phyloP scores from a whole-genome alignment of 805 yeast species.

The Yamadazyma insecticola region DNA sequence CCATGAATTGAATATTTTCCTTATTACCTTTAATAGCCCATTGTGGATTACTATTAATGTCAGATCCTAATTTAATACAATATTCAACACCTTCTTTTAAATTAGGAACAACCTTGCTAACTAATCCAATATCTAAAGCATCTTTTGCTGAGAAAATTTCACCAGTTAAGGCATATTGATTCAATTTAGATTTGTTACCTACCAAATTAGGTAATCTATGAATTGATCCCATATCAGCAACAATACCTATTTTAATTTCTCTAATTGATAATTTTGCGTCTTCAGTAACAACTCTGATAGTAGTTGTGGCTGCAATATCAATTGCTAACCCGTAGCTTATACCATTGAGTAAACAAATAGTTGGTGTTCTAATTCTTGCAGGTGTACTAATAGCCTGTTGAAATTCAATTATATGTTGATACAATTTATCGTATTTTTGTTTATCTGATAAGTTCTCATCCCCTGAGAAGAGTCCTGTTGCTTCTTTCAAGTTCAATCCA shows the following conservation, averaged over 20 bases:
- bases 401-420: constrained; percentile 46
- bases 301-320: constrained; percentile 57
- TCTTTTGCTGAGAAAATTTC: constrained; percentile 49
- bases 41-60: constrained; percentile 42
- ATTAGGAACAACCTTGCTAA: constrained; percentile 41
- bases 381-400: constrained; percentile 54
- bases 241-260: constrained; percentile 68
- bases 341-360: constrained; percentile 66
- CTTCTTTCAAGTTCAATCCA: constrained; percentile 57
- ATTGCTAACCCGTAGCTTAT: constrained; percentile 60
- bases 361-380: constrained; percentile 49
- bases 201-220: constrained; percentile 58
- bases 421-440: constrained; percentile 18
- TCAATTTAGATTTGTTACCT: constrained; percentile 52
- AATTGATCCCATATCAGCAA: constrained; percentile 76
- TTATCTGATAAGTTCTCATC: constrained; percentile 1
- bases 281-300: constrained; percentile 52
- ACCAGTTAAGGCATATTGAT: constrained; percentile 61
- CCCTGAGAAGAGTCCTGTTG: constrained; percentile 6
- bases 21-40: constrained; percentile 69
- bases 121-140: constrained; percentile 54
- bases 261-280: constrained; percentile 55
- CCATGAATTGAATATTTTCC: constrained; percentile 41
- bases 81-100: constrained; percentile 45
- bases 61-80: constrained; percentile 47